Conservation (phyloP, 441 rosid species). For the Syzygium syzygioides region DNA sequence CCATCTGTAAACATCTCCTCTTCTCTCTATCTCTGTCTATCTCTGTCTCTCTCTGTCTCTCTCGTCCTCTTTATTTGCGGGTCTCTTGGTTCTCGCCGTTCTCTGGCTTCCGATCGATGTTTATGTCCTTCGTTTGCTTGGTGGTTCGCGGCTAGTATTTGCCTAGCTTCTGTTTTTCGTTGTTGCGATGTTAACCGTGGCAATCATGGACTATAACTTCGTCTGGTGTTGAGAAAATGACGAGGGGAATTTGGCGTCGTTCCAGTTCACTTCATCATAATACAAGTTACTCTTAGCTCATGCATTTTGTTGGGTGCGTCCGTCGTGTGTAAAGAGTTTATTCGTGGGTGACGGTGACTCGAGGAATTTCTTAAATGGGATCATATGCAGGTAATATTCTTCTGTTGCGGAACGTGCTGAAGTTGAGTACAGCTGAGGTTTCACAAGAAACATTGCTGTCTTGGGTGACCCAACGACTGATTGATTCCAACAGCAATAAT, state of each 20-base stretch:
- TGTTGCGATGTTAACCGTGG: background rate
- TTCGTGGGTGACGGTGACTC: background rate
- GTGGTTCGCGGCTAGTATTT: background rate
- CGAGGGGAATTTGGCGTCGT: background rate
- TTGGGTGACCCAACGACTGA: conserved; percentile 63
- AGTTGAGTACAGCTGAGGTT: conserved; percentile 62
- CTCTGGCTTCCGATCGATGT: background rate
- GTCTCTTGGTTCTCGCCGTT: background rate
- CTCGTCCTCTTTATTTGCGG: background rate
- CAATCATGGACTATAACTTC: background rate
- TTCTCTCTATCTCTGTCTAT: background rate
- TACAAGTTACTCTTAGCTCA: background rate
- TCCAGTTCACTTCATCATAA: background rate
- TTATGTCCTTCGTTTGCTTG: no score
- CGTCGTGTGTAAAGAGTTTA: background rate
- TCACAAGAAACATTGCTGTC: conserved; percentile 83
- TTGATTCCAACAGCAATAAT: conserved; percentile 90
- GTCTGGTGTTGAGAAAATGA: background rate
- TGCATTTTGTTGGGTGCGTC: background rate
- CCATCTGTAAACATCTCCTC: conserved; percentile 54
- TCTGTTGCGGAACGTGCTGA: conserved; percentile 59
- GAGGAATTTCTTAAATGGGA: background rate
- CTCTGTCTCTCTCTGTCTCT: background rate
- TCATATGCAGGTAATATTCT: conserved; percentile 68
- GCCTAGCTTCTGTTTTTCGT: background rate